Base-by-base conservation (phyloP, 192 early-diverging fungal genomes). In the Phlyctochytrium planicorne region DNA sequence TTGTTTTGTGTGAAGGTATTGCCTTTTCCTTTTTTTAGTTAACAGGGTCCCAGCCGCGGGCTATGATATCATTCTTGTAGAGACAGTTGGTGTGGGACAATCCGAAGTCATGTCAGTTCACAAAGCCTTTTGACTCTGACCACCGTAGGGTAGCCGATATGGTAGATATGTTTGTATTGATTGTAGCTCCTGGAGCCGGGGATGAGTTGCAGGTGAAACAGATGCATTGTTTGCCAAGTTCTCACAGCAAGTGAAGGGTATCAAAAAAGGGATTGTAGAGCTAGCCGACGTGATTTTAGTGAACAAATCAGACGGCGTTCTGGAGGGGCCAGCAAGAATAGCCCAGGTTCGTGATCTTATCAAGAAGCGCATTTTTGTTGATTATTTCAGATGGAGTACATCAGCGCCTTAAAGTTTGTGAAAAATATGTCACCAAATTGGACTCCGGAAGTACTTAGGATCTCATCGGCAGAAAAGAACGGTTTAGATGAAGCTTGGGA, bases 231-330 rank as follows among this genome's bases (percentile, higher is more conserved):
- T 40, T 20, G n/a, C 25, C 20, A 17, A 50, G n/a, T 16, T 40
- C 10, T 34, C 30, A 2, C 34, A 27, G 1, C 25, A 14, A 17
- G 20, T 27, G 4, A 65, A 86, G 83, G 92, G 92, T 4, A 84
- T 94, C 74, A 94, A 94, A 78, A 89, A 90, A 65, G 92, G 92
- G 1, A 93, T 94, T 34, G 87, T 94, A 70, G 92, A 94, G 75
- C 80, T 93, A 16, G 85, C 90, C 2, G 91, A 94, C 72, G 67
- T 94, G 30, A 81, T 94, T 0, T 75, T 94, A 34, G 87, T 94
- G 65, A 94, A 89, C 75, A 94, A 94, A 69, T 78, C 87, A 0
- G 92, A 94, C 66, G 92, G 92, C 1, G 78, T 76, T 0, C 71
- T 94, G 17, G 84, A 78, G 14, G 66, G 75, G 29, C 69, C 89